Evolutionary conservation across 495 filamentous ascomycete genomes (phyloP), one percentile per base, ranked within the genome.

Genomic region (Daldinia vernicosa): DNA sequence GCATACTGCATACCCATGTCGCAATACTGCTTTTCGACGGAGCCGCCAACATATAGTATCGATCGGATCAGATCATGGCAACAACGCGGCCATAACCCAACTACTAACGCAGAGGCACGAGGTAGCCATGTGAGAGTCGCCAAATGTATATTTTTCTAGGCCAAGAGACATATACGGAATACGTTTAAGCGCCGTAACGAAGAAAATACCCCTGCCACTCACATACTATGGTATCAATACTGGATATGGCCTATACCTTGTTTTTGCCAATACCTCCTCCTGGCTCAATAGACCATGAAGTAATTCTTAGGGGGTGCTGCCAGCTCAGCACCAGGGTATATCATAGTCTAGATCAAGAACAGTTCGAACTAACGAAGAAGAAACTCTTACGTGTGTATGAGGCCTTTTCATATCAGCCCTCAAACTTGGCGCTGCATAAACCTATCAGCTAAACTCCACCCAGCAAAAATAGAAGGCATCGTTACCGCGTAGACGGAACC

Each of bases 401-500:
- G n/a, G 24, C 14, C 51, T 53, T 30, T 30, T 53, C 51, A 15
- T 53, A 17, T 15, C 51, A 28, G 51, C 28, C 28, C 28, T 55
- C 15, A 28, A 60, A 47, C 17, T 39, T 50, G 28, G 45, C 28
- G 35, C 27, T 9, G 19, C 40, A 14, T 19, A 27, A 43, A 56
- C 37, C 40, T 58, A 50, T 33, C 22, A 50, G 2, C 11, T 65
- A 30, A 43, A 50, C 32, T 54, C 57, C 28, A 70, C 56, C 19
- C 30, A 58, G 40, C 19, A 28, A 43, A 33, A 8, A 52, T 15
- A 32, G 39, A 56, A 35, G 22, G 45, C 3, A 32, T 27, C 15
- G 40, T 59, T 66, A 71, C 63, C 57, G 26, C 35, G 43, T 58
- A 39, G 32, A 27, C 43, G 63, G 63, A 63, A 71, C 14, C 68